Base-by-base conservation (phyloP, 2,329 filamentous ascomycete genomes). In the Sarocladium brachiariae region DNA sequence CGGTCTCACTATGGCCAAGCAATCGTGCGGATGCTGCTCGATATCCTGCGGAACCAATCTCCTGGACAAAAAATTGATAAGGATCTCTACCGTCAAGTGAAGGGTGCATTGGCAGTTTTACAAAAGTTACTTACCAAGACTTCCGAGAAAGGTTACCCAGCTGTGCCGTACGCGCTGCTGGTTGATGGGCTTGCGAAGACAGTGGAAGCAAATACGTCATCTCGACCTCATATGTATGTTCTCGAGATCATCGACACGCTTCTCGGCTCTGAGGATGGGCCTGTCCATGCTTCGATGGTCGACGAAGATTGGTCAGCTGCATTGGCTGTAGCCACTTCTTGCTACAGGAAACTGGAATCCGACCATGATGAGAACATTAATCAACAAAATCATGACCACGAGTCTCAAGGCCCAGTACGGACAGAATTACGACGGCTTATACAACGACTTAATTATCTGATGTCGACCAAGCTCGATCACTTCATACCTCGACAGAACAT, bases 1-100 rank as follows among this genome's bases (percentile, higher is more conserved):
- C 82, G 75, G 58, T 89, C 86, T 1, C 86, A 89, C 61, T 81
- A 88, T 55, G 85, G 85, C 18, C 83, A 87, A 55, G 79, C 78
- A 31, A 83, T 84, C 1, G 75, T 89, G 41, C 75, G 80, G 50
- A 77, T 84, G 21, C 66, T 89, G 19, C 70, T 89, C 27, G 78
- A 84, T 51, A 77, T 84, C 11, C 67, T 86, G 21, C 74, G 74
- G 37, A 72, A 74, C 50, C 70, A 76, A 33, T 65, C 72, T 2
- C 54, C 61, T 1, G 70, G 73, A 35, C 70, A 68, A n/a, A 63
- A 68, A 50, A 71, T 71, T 53, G 73, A 73, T 51, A 79, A 76
- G 51, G 74, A 79, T 48, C 66, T 70, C 16, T 71, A 72, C 39
- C 72, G 81, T 48, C 76, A 83, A 51, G 74, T 85, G 16, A 76